A percentile compares a stretch with the other conserved stretches of the same genome.
phyloP scores from a whole-genome alignment of 768 basidiomycete species.

The Rossbeevera mucosa region DNA sequence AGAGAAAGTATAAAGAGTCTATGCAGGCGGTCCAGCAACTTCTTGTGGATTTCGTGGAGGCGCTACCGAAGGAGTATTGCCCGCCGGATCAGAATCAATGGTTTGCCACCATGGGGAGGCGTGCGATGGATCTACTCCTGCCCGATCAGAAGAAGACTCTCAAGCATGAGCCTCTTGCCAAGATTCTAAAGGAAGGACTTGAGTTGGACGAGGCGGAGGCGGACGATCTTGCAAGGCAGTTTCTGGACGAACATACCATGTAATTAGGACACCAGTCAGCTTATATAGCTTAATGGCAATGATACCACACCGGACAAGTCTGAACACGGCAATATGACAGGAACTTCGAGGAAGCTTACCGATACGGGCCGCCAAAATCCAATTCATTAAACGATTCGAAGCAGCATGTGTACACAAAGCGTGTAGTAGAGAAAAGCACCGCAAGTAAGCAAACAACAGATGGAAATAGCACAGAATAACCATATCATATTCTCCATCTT shows the following conservation, averaged over 20 bases:
- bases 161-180: constrained; percentile 9
- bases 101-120: constrained; percentile 16
- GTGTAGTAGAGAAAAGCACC: not conserved
- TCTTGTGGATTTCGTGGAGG: constrained; percentile 12
- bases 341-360: not conserved
- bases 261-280: not conserved
- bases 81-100: constrained; percentile 10
- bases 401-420: constrained; percentile 4
- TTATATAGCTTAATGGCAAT: not conserved
- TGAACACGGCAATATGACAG: not conserved
- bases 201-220: constrained; percentile 7
- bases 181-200: constrained; percentile 10
- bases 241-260: constrained; percentile 14
- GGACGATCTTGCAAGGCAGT: constrained; percentile 1
- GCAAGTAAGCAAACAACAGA: constrained; percentile 16
- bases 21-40: constrained; percentile 6
- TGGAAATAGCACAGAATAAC: constrained; percentile 27
- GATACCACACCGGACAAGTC: not conserved
- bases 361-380: not conserved
- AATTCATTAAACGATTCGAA: constrained; percentile 4
- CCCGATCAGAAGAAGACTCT: constrained; percentile 5
- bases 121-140: constrained; percentile 13
- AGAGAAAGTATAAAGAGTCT: constrained; percentile 17
- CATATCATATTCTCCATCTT: constrained; percentile 7
- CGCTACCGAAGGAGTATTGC: not conserved